Conservation (phyloP, 2,329 filamentous ascomycete species). For the Metarhizium brunneum region DNA sequence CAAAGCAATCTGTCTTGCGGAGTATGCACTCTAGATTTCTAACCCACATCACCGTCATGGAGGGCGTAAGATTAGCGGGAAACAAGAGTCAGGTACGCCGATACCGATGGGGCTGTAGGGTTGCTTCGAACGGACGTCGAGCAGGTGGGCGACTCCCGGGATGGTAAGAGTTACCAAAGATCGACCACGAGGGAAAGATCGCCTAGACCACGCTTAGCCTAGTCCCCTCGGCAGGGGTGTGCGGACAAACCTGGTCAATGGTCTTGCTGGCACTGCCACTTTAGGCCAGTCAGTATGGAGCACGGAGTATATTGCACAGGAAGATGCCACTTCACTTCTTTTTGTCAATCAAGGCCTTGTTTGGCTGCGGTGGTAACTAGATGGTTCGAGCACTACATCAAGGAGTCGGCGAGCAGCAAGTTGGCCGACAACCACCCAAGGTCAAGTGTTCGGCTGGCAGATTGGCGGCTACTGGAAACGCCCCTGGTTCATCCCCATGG, state of each 20-base stretch:
- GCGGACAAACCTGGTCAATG: not conserved
- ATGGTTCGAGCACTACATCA: too few species aligned
- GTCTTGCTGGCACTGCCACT: too few species aligned
- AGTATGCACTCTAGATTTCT: not conserved
- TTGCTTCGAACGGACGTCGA: not conserved
- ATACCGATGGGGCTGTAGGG: not conserved
- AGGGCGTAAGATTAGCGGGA: not conserved
- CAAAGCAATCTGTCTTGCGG: too few species aligned
- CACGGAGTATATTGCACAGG: too few species aligned
- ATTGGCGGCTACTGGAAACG: not conserved
- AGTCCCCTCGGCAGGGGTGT: not conserved
- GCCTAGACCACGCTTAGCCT: not conserved
- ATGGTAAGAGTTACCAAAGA: not conserved
- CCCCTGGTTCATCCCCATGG: too few species aligned
- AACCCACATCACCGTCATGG: not conserved
- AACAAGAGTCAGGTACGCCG: not conserved
- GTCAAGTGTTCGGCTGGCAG: not conserved
- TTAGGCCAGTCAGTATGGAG: too few species aligned
- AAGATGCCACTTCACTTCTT: not conserved
- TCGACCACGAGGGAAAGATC: conserved; percentile 3
- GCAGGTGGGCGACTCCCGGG: not conserved
- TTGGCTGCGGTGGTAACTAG: too few species aligned
- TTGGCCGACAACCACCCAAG: not conserved
- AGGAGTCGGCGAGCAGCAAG: not conserved
- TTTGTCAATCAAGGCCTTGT: too few species aligned